A percentile compares a stretch with the other conserved stretches of the same genome.
Conservation (phyloP, 805 yeast species). For the Metschnikowia vanudenii region DNA sequence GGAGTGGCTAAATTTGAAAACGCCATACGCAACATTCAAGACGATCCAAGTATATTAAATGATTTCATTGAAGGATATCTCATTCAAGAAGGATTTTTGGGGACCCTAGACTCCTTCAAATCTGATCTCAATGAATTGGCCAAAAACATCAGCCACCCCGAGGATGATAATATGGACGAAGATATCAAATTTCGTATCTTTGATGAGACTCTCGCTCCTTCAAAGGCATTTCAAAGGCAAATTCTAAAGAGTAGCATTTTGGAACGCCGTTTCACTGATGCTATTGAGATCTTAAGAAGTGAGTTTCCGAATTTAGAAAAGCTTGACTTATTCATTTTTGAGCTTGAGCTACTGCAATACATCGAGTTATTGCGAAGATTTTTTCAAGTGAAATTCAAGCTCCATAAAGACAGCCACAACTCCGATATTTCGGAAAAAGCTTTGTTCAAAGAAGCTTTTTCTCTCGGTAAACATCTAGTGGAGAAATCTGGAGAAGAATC, state of each 20-base stretch:
- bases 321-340: constrained; percentile 21
- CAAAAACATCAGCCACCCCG: constrained; percentile 12
- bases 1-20: constrained; percentile 17
- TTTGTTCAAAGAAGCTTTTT: constrained; percentile 22
- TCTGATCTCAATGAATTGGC: constrained; percentile 29
- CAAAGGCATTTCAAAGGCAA: constrained; percentile 9
- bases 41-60: constrained; percentile 29
- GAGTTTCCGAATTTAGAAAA: constrained; percentile 6
- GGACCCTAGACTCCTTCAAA: constrained; percentile 34
- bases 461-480: constrained; percentile 18
- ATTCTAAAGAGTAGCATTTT: constrained; percentile 7
- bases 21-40: constrained; percentile 25
- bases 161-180: constrained; percentile 13
- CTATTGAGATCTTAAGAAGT: constrained; percentile 5
- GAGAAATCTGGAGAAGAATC: constrained; percentile 10
- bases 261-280: constrained; percentile 8
- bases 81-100: constrained; percentile 38
- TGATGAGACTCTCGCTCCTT: background rate
- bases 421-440: constrained; percentile 7
- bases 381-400: constrained; percentile 20
- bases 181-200: background rate
- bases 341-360: constrained; percentile 27
- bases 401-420: background rate
- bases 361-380: constrained; percentile 24
- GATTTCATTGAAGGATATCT: constrained; percentile 39